phyloP scores from a whole-genome alignment of 495 filamentous ascomycete genomes.

The Saxophila tyrrhenica region DNA sequence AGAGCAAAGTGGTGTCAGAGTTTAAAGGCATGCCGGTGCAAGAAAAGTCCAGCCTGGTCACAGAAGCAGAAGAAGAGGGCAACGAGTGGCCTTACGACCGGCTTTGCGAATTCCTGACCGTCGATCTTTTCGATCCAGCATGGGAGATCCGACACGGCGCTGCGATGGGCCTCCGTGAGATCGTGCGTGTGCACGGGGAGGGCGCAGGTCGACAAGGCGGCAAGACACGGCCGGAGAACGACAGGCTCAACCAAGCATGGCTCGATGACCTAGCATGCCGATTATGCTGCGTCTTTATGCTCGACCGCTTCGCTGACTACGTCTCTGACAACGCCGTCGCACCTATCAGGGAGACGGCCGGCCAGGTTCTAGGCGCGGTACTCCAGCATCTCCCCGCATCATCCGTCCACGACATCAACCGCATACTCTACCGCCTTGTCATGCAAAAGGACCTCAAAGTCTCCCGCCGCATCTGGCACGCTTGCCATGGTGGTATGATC shows the following conservation, averaged over 20 bases:
- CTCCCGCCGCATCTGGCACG: conserved; percentile 63
- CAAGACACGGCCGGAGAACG: conserved; percentile 61
- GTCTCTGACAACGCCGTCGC: conserved; percentile 94
- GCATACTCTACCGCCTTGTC: conserved; percentile 71
- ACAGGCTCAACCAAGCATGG: conserved; percentile 68
- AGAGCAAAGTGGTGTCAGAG: conserved; percentile 84
- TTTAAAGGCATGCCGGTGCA: conserved; percentile 70
- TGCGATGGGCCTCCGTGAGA: conserved; percentile 86
- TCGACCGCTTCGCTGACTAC: conserved; percentile 95
- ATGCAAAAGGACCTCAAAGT: conserved; percentile 75
- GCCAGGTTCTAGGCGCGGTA: conserved; percentile 86
- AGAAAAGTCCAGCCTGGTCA: conserved; percentile 53
- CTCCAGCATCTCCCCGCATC: conserved; percentile 63
- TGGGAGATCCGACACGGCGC: conserved; percentile 98
- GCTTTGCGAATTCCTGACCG: conserved; percentile 81
- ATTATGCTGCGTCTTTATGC: conserved; percentile 87
- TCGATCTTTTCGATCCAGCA: conserved; percentile 84
- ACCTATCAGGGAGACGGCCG: conserved; percentile 89
- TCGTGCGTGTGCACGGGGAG: conserved; percentile 79
- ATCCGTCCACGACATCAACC: conserved; percentile 71
- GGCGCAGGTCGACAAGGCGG: conserved; percentile 75
- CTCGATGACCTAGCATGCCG: conserved; percentile 87
- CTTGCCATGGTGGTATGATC: conserved; percentile 97
- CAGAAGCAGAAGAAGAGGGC: conserved; percentile 62
- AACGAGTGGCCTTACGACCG: conserved; percentile 90